A percentile compares a stretch with the other conserved stretches of the same genome.
Conservation (phyloP, 805 yeast genomes). For the Candida tammaniensis region DNA sequence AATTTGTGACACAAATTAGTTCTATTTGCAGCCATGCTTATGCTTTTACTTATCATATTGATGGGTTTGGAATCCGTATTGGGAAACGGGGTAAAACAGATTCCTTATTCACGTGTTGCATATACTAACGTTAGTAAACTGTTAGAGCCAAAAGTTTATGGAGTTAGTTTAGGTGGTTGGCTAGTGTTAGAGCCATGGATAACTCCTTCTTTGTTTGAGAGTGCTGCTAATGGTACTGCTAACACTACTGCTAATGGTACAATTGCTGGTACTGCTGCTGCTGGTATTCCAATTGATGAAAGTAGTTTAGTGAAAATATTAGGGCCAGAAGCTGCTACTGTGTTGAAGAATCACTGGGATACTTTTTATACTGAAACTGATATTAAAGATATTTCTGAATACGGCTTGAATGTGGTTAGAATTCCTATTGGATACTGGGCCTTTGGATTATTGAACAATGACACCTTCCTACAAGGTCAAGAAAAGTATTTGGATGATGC, state of each 20-base stretch:
- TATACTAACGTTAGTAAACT: too few relatives aligned
- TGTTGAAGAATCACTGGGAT: conserved; percentile 53
- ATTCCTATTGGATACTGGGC: conserved; percentile 86
- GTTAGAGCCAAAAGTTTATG: conserved; percentile 9
- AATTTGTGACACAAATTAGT: too few relatives aligned
- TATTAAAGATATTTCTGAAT: conserved; percentile 44
- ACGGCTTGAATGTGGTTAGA: conserved; percentile 64
- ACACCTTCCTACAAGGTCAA: conserved; percentile 70
- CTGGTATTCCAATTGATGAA: conserved; percentile 68
- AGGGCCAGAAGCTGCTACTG: conserved; percentile 44
- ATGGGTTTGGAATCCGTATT: too few relatives aligned
- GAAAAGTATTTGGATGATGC: conserved; percentile 61
- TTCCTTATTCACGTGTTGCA: too few relatives aligned
- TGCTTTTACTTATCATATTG: too few relatives aligned
- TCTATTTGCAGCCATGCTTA: conserved; percentile 1
- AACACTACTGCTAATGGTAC: conserved; percentile 22
- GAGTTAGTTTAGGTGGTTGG: conserved; percentile 60
- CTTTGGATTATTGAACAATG: conserved; percentile 45
- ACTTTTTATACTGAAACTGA: conserved; percentile 59
- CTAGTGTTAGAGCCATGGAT: conserved; percentile 67
- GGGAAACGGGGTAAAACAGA: too few relatives aligned
- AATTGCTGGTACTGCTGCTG: too few relatives aligned
- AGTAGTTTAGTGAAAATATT: conserved; percentile 46
- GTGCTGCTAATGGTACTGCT: conserved; percentile 21
- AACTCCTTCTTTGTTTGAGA: conserved; percentile 57